Conservation (phyloP, 2,329 filamentous ascomycete genomes). For the Arthrobotrys sinensis region DNA sequence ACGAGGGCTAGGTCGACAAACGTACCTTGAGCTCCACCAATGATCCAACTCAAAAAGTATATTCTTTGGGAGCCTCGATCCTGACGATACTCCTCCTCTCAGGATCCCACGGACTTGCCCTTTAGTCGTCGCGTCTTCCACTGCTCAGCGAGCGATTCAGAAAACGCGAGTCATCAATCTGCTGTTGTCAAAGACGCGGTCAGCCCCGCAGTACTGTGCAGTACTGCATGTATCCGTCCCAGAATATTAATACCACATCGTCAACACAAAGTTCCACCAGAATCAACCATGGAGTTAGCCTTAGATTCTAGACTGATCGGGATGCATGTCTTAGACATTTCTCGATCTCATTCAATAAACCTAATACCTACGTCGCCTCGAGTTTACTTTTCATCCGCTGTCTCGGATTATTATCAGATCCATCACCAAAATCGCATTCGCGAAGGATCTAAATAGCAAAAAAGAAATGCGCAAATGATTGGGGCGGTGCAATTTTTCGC, state of each 20-base stretch:
- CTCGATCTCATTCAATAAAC: no score
- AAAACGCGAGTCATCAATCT: neutral
- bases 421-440: no score
- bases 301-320: neutral
- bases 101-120: neutral
- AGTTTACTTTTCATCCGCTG: no score
- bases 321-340: neutral
- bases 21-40: neutral
- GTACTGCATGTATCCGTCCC: neutral
- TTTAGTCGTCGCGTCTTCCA: neutral
- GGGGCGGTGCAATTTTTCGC: no score
- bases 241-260: conserved; percentile 4
- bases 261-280: conserved; percentile 3
- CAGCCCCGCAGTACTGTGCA: no score
- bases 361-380: no score
- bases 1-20: neutral
- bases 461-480: no score
- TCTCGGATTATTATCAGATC: no score
- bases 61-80: no score
- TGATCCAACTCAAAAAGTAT: neutral
- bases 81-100: neutral
- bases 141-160: neutral
- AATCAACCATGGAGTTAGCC: neutral
- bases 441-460: no score
- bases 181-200: neutral